Evolutionary conservation across 768 basidiomycete genomes (phyloP), one percentile per base, ranked within the genome.

Genomic region (Trametes meyenii): DNA sequence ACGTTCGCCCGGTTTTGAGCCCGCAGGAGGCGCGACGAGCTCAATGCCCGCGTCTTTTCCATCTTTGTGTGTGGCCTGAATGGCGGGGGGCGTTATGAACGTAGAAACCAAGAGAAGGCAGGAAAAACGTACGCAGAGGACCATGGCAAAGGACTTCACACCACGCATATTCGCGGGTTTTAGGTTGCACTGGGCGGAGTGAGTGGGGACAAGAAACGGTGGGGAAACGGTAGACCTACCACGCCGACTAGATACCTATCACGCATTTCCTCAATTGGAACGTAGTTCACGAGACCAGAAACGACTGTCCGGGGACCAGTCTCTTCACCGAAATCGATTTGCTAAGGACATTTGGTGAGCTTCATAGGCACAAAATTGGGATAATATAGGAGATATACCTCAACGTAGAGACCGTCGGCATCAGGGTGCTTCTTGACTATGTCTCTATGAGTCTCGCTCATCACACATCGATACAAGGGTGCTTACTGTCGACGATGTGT

Each of bases 131-230:
- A 94, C 94, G 70, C 89, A 90, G 63, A 99, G 87, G 39, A 99
- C 90, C 97, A 99, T 98, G 35, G 95, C 97, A 70, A 90, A 96
- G 61, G 94, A 96, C 79, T 98, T 98, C 67, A 99, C 88, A 2
- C 97, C 97, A 60, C 96, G 88, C 96, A 99, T 98, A 66, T 81
- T 88, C 7, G 91, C 96, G 5, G 96, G 96, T 76, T 99, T 98
- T 62, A 99, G 76, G 74, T 98, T 96, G 73, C 91, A 94, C 90
- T 92, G 55, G 2, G 36, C 12, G 17, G 13, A 11, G 40, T 35
- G 8, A 48, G 29, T 26, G 61, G 24, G 52, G 48, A 46, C 24
- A 8, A 13, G 45, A n/a, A 46, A 11, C 5, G 40, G 38, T 55
- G 29, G 38, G 16, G 35, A 2, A 50, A 3, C 24, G 7, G 33